Percentiles rank a stretch among this genome's conserved stretches.
phyloP scores from a whole-genome alignment of 2,329 filamentous ascomycete genomes.

The Clonostachys chloroleuca region DNA sequence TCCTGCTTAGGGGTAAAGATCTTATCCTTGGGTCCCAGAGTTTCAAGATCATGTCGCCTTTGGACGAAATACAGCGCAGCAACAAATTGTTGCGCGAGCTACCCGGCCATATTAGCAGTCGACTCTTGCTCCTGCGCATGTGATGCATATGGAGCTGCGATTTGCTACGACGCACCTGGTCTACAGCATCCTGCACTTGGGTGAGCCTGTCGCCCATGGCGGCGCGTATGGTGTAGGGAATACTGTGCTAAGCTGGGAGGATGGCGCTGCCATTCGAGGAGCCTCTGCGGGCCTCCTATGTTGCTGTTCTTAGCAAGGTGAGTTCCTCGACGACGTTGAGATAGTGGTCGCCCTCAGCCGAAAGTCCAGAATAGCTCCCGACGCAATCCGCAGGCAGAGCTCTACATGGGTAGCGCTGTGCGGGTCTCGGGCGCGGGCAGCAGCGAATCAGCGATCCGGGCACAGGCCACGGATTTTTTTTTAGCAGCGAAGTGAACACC shows the following conservation, averaged over 20 bases:
- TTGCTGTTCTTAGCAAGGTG: too few species aligned
- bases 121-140: not conserved
- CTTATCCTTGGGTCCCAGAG: conserved; percentile 51
- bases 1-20: conserved; percentile 42
- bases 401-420: too few species aligned
- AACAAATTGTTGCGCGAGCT: conserved; percentile 68
- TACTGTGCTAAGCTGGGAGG: too few species aligned
- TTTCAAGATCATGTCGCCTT: conserved; percentile 63
- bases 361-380: too few species aligned
- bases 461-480: not conserved
- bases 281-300: too few species aligned
- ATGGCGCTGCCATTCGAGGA: too few species aligned
- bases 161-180: conserved; percentile 54
- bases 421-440: too few species aligned
- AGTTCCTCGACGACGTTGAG: too few species aligned
- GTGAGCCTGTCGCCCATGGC: conserved; percentile 72
- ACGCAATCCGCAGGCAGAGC: too few species aligned
- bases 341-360: too few species aligned
- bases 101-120: conserved; percentile 1
- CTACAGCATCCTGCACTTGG: conserved; percentile 80
- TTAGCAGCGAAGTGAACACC: conserved; percentile 27
- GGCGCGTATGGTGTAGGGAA: too few species aligned
- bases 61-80: conserved; percentile 63
- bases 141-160: not conserved
- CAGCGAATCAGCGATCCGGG: too few species aligned